Evolutionary conservation across 2,329 filamentous ascomycete genomes (phyloP).

Genomic region (Clonostachys rosea): DNA sequence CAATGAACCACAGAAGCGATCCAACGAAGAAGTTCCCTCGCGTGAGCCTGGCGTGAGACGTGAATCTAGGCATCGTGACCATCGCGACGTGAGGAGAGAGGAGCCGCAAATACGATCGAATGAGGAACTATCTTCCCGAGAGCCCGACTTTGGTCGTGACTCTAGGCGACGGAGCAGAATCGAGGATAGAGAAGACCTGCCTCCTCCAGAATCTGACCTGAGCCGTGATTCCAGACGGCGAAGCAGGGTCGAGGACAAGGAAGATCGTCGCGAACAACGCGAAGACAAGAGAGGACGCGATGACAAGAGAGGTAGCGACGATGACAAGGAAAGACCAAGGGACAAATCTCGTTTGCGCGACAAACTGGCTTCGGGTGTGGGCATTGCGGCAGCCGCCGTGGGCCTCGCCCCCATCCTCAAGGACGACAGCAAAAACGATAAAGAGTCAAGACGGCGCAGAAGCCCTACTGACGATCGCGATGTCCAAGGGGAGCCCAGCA

Average conservation of each 20-base stretch:
- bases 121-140: constrained; percentile 3
- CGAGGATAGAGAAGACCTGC: constrained; percentile 1
- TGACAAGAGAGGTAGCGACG: constrained; percentile 18
- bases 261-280: constrained; percentile 3
- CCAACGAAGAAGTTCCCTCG: constrained; percentile 17
- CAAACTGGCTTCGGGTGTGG: constrained; percentile 40
- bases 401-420: constrained; percentile 31
- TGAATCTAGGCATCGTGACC: constrained; percentile 17
- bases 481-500: constrained; percentile 9
- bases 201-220: constrained; percentile 4
- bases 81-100: constrained; percentile 12
- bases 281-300: constrained; percentile 19
- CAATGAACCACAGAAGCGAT: constrained; percentile 19
- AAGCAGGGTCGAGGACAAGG: constrained; percentile 2
- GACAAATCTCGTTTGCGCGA: constrained; percentile 39
- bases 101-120: constrained; percentile 6
- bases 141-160: constrained; percentile 5
- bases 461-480: constrained; percentile 23
- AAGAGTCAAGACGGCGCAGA: constrained; percentile 11
- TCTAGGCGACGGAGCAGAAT: constrained; percentile 1
- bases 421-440: constrained; percentile 24
- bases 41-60: constrained; percentile 18
- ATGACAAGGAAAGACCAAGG: constrained; percentile 22
- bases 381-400: constrained; percentile 42
- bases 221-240: constrained; percentile 5